Base-by-base conservation (phyloP, 495 filamentous ascomycete genomes). In the Evansstolkia leycettana region DNA sequence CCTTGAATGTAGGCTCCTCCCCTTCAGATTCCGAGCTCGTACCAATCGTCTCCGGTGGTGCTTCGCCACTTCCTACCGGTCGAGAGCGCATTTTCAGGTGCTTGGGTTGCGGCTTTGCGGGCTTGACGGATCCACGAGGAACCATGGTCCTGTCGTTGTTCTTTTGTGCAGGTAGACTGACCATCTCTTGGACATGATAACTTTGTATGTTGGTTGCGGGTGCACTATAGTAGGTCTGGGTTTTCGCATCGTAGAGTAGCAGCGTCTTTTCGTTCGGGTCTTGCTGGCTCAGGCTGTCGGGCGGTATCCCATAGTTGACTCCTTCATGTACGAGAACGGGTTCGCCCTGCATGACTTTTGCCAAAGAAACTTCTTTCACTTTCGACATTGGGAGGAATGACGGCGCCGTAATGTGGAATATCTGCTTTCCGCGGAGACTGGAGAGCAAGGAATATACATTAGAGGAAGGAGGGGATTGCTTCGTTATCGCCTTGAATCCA, bases 31-130 rank as follows among this genome's bases (percentile, higher is more conserved):
- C 70, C 3, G 60, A 65, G 42, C 57, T 60, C 25, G 58, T 62
- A 5, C 68, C 72, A 18, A 73, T 45, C 2, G 50, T 70, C 37
- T 67, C 69, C 2, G 64, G 53, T 1, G 62, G 50, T 1, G 46
- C 55, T 33, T 49, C 40, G 11, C 59, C 54, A 45, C 69, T 72
- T 18, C 72, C 71, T 8, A 70, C 61, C 7, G 73, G 75, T 14
- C 57, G 54, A 44, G 67, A 78, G 15, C 72, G 69, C 74, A 80
- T 80, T 34, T 64, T 69, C 37, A 80, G 36, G 26, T 73, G 64
- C 41, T 69, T 71, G 13, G 72, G 72, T 38, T 80, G 75, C 20
- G 58, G 64, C 14, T 58, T 52, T n/a, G 50, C 61, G 13, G 51
- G 64, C 34, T 63, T 64, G 30, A 64, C 52, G n/a, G 47, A 34